A percentile compares a stretch with the other conserved stretches of the same genome.
phyloP scores from a whole-genome alignment of 257 asterid genomes.

The Orobanche coerulescens region DNA sequence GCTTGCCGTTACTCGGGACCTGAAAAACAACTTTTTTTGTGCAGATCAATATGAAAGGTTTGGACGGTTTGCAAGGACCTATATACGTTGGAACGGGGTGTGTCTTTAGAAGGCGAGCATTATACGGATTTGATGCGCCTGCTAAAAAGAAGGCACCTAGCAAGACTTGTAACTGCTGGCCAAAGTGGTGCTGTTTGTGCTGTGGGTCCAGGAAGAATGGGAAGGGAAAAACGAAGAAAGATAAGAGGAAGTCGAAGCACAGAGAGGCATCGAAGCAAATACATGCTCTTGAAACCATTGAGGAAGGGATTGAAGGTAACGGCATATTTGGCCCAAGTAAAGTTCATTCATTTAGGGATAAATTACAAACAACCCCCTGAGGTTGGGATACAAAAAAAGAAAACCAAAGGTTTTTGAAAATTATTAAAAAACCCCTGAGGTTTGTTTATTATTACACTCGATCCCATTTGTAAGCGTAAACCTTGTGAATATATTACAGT shows the following conservation, averaged over 20 bases:
- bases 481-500: too few species aligned
- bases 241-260: slow-evolving; percentile 50
- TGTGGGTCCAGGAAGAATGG: slow-evolving; percentile 50
- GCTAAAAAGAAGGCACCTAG: slow-evolving; percentile 64
- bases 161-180: slow-evolving; percentile 88
- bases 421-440: too few species aligned
- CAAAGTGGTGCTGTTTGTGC: slow-evolving; percentile 69
- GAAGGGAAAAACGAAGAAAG: slow-evolving; percentile 55
- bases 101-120: slow-evolving; percentile 85
- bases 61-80: slow-evolving; percentile 97
- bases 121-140: slow-evolving; percentile 82
- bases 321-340: neutral
- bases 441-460: too few species aligned
- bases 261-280: slow-evolving; percentile 86
- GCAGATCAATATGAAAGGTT: slow-evolving; percentile 94
- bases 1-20: slow-evolving; percentile 3
- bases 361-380: too few species aligned
- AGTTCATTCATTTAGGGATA: too few species aligned
- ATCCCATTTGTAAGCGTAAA: too few species aligned
- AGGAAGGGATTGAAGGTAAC: slow-evolving; percentile 70
- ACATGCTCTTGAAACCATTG: slow-evolving; percentile 88
- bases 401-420: too few species aligned
- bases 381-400: too few species aligned
- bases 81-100: slow-evolving; percentile 92
- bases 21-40: slow-evolving; percentile 15